These are phyloP conservation scores for Salmacisia buchloeana DNA, from an alignment of 1,284 basidiomycete species.

Conservation along the genomic window DNA sequence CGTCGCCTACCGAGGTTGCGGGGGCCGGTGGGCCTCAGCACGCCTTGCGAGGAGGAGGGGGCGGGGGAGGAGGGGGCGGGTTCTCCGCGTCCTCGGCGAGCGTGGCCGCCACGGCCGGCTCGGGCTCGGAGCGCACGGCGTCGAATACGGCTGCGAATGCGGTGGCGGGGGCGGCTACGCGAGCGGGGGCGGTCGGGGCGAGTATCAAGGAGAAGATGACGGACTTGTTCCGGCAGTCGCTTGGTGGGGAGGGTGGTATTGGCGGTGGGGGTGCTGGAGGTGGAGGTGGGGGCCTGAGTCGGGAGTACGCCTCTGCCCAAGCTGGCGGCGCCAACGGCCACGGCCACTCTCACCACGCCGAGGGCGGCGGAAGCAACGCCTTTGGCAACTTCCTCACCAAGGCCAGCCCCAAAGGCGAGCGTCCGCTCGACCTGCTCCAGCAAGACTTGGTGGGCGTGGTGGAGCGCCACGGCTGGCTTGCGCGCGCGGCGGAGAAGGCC, in stretches of 20 bases:
- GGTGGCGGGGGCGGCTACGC: too few relatives aligned
- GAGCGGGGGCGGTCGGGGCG: not conserved
- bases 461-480: constrained; percentile 34
- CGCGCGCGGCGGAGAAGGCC: constrained; percentile 12
- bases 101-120: too few relatives aligned
- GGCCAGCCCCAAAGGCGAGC: constrained; percentile 22
- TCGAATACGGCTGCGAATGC: too few relatives aligned
- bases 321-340: not conserved
- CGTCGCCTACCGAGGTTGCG: too few relatives aligned
- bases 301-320: not conserved
- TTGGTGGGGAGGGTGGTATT: constrained; percentile 4
- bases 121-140: too few relatives aligned
- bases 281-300: not conserved
- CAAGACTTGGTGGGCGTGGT: constrained; percentile 29
- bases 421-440: constrained; percentile 28
- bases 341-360: constrained; percentile 7
- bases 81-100: too few relatives aligned
- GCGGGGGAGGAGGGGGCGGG: too few relatives aligned
- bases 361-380: constrained; percentile 8
- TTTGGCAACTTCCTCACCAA: constrained; percentile 11
- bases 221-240: constrained; percentile 4
- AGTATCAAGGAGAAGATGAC: constrained; percentile 3
- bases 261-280: too few relatives aligned
- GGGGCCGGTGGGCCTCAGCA: too few relatives aligned
- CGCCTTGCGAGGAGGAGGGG: too few relatives aligned